phyloP scores from a whole-genome alignment of 139 green algal genomes.

The Mychonastes homosphaera region DNA sequence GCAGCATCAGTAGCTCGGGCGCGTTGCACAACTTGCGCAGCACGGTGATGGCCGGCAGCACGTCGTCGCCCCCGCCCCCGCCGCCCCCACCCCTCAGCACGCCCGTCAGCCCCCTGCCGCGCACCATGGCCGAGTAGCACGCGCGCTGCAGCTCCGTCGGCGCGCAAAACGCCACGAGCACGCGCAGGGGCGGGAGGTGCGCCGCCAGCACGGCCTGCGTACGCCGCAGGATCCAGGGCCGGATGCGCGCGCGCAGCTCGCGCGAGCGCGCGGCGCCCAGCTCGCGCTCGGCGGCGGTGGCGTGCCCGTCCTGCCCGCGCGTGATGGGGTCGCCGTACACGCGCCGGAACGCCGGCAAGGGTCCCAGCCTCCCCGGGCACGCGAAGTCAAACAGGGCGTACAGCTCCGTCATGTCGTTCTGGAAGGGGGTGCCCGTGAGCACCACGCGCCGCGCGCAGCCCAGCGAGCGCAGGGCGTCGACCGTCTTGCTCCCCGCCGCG shows the following conservation, averaged over 20 bases:
- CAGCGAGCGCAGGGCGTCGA: constrained; percentile 51
- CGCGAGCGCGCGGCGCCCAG: constrained; percentile 43
- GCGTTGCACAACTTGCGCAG: constrained; percentile 68
- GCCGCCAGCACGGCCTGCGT: constrained; percentile 53
- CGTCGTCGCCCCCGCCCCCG: constrained; percentile 21
- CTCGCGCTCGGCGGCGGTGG: constrained; percentile 39
- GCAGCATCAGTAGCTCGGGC: constrained; percentile 41
- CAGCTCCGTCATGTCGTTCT: constrained; percentile 65
- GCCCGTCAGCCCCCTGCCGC: constrained; percentile 16
- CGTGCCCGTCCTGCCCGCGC: constrained; percentile 41
- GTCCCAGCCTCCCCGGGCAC: constrained; percentile 51
- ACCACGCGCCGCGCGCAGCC: constrained; percentile 56
- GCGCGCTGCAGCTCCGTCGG: constrained; percentile 44
- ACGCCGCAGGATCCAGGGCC: constrained; percentile 58
- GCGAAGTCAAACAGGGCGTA: constrained; percentile 61
- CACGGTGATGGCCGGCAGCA: constrained; percentile 46
- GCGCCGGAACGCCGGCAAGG: constrained; percentile 46
- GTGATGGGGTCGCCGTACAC: constrained; percentile 62
- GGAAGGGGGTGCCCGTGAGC: constrained; percentile 62
- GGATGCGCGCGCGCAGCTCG: constrained; percentile 47
- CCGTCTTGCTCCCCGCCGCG: constrained; percentile 71
- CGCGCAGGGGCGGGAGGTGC: constrained; percentile 62
- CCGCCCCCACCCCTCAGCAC: constrained; percentile 13
- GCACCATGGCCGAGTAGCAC: constrained; percentile 44
- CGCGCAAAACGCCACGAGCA: constrained; percentile 59